Percentiles rank a stretch among this genome's conserved stretches.
phyloP scores from a whole-genome alignment of 2,329 filamentous ascomycete species.

The Fusarium goolgardi region DNA sequence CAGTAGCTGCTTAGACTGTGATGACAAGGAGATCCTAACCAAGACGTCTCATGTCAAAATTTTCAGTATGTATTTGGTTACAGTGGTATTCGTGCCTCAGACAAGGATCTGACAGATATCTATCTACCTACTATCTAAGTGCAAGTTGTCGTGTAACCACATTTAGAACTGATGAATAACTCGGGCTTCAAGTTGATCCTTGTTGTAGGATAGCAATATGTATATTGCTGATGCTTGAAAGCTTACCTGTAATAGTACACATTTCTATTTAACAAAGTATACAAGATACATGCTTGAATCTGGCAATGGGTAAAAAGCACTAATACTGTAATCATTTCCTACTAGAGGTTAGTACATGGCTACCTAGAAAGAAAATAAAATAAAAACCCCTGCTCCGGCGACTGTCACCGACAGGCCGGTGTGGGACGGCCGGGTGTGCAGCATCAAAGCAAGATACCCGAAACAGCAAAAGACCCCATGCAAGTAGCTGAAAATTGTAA shows the following conservation, averaged over 20 bases:
- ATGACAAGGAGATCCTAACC: slow-evolving; percentile 17
- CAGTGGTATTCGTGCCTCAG: slow-evolving; percentile 41
- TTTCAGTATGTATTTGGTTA: background rate
- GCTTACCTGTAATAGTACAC: background rate
- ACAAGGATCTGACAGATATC: slow-evolving; percentile 27
- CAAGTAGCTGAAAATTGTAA: background rate
- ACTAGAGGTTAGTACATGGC: background rate
- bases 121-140: background rate
- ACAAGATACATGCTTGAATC: background rate
- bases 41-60: background rate
- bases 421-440: slow-evolving; percentile 33
- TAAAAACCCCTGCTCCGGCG: slow-evolving; percentile 5
- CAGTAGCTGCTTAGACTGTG: slow-evolving; percentile 14
- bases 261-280: background rate
- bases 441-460: slow-evolving; percentile 44
- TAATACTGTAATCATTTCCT: slow-evolving; percentile 5
- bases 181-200: slow-evolving; percentile 9
- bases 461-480: slow-evolving; percentile 11
- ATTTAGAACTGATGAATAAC: slow-evolving; percentile 22
- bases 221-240: background rate
- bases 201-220: slow-evolving; percentile 10
- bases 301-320: background rate
- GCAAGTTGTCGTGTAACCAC: slow-evolving; percentile 40
- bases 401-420: slow-evolving; percentile 28
- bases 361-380: background rate